Evolutionary conservation across 1,284 basidiomycete species (phyloP).

Genomic region (Ustilago bromivora): DNA sequence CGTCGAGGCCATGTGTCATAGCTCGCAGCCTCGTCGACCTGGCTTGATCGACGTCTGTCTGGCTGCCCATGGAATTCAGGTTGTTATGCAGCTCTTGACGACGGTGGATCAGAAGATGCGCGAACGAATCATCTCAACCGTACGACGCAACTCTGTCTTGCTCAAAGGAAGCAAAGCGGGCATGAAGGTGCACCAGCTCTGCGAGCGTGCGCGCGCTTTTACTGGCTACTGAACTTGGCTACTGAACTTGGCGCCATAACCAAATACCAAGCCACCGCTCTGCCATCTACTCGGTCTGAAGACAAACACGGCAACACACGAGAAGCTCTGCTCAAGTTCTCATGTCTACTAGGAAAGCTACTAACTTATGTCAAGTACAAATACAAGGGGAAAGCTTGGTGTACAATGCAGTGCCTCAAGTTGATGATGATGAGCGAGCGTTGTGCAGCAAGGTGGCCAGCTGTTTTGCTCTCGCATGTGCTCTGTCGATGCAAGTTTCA

Average conservation of each 20-base stretch:
- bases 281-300: not conserved
- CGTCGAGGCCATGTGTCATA: slow-evolving; percentile 56
- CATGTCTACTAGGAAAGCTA: slow-evolving; percentile 15
- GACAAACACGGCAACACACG: not conserved
- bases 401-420: not conserved
- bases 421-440: slow-evolving; percentile 17
- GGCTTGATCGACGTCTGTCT: slow-evolving; percentile 64
- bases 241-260: not conserved
- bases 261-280: not conserved
- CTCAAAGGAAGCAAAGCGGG: slow-evolving; percentile 68
- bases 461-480: slow-evolving; percentile 23
- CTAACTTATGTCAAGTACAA: slow-evolving; percentile 28
- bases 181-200: slow-evolving; percentile 65
- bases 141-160: slow-evolving; percentile 64
- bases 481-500: slow-evolving; percentile 36
- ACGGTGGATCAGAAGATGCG: slow-evolving; percentile 52
- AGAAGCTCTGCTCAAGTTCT: not conserved
- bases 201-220: slow-evolving; percentile 67
- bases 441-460: slow-evolving; percentile 20
- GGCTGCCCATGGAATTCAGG: slow-evolving; percentile 64
- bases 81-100: slow-evolving; percentile 69
- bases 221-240: slow-evolving; percentile 55
- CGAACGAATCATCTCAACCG: slow-evolving; percentile 60
- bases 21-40: slow-evolving; percentile 54
- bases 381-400: slow-evolving; percentile 16